Conservation (phyloP, 768 basidiomycete species). For the Phanerochaete carnosa region DNA sequence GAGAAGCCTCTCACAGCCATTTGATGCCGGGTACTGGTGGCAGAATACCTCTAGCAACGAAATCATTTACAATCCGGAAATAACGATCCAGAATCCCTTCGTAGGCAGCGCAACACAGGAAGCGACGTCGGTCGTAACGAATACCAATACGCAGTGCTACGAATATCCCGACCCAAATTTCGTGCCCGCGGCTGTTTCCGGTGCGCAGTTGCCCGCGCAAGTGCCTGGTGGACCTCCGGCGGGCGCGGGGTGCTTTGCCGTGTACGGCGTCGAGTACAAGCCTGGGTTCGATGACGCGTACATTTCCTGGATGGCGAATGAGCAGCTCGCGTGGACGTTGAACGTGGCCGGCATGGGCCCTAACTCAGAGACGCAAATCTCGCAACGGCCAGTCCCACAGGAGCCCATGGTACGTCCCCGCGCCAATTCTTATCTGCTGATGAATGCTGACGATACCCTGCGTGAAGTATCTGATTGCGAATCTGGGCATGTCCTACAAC, state of each 20-base stretch:
- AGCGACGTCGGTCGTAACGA: constrained; percentile 70
- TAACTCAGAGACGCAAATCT: constrained; percentile 57
- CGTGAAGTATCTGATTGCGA: constrained; percentile 79
- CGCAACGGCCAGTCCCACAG: constrained; percentile 64
- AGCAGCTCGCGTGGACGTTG: constrained; percentile 71
- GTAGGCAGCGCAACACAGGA: constrained; percentile 72
- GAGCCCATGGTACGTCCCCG: constrained; percentile 75
- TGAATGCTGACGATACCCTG: neutral
- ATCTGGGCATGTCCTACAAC: constrained; percentile 81
- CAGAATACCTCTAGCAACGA: constrained; percentile 56
- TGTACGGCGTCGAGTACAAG: constrained; percentile 75
- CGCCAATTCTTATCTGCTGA: too few species aligned
- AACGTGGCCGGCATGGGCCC: constrained; percentile 63
- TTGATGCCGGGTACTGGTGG: constrained; percentile 72
- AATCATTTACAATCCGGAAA: constrained; percentile 52
- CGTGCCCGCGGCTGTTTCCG: neutral
- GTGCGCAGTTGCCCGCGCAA: neutral
- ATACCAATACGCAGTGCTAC: constrained; percentile 70
- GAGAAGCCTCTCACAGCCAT: constrained; percentile 46
- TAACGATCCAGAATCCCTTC: constrained; percentile 58
- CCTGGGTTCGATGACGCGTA: constrained; percentile 75
- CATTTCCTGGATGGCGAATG: constrained; percentile 79
- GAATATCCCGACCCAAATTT: constrained; percentile 37
- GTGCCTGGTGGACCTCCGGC: neutral
- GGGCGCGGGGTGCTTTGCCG: constrained; percentile 53